phyloP scores from a whole-genome alignment of 805 yeast species.

The Teunomyces atbi region DNA sequence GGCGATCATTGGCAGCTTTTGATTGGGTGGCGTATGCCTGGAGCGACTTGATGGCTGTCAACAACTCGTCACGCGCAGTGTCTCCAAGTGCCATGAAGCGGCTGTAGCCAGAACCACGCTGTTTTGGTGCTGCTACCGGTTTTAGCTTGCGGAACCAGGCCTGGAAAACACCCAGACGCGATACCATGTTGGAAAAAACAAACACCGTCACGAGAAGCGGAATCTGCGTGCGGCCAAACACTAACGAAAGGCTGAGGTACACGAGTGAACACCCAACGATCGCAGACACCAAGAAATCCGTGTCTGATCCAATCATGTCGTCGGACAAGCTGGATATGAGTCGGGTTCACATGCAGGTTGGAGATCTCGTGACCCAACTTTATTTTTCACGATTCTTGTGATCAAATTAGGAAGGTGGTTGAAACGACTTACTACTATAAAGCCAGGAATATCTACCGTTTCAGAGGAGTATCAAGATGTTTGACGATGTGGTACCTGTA shows the following conservation, averaged over 20 bases:
- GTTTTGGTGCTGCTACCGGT: neutral
- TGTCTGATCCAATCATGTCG: neutral
- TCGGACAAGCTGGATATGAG: too few relatives aligned
- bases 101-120: neutral
- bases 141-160: slow-evolving; percentile 9
- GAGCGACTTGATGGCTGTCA: slow-evolving; percentile 48
- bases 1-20: slow-evolving; percentile 44
- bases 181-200: slow-evolving; percentile 31
- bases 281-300: slow-evolving; percentile 17
- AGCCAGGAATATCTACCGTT: neutral
- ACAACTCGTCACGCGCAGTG: slow-evolving; percentile 26
- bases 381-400: neutral
- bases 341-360: too few relatives aligned
- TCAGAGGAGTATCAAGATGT: slow-evolving; percentile 18
- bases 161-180: slow-evolving; percentile 25
- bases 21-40: slow-evolving; percentile 41
- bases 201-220: slow-evolving; percentile 30
- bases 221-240: slow-evolving; percentile 21
- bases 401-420: neutral
- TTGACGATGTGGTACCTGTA: slow-evolving; percentile 44
- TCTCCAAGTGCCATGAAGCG: slow-evolving; percentile 9
- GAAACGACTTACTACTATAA: neutral
- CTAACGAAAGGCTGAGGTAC: slow-evolving; percentile 18
- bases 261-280: slow-evolving; percentile 15
- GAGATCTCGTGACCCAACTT: too few relatives aligned